Evolutionary conservation across 768 basidiomycete genomes (phyloP).

Genomic region (Hysterangium stoloniferum): DNA sequence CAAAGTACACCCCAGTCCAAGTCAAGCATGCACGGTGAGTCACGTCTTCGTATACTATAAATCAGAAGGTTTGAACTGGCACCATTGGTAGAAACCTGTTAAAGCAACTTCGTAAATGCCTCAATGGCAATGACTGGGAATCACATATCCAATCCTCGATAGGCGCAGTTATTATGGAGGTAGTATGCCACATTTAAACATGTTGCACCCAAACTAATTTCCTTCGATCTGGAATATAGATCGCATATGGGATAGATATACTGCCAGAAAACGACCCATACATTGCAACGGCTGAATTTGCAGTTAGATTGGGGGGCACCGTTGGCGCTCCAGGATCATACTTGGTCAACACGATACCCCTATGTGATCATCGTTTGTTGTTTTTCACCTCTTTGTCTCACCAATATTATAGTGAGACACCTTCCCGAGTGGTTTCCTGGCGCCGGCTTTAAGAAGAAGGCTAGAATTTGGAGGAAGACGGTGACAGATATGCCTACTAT

Average conservation of each 20-base stretch:
- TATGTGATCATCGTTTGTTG: constrained; percentile 22
- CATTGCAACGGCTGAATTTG: neutral
- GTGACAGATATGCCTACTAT: neutral
- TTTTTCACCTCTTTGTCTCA: neutral
- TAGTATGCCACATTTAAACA: too few relatives aligned
- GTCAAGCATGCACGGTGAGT: too few relatives aligned
- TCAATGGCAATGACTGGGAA: neutral
- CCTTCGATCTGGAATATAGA: neutral
- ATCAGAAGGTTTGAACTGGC: too few relatives aligned
- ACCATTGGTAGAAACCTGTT: neutral
- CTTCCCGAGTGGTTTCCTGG: constrained; percentile 55
- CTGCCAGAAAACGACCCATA: constrained; percentile 5
- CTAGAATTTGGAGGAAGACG: constrained; percentile 35
- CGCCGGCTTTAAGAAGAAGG: constrained; percentile 44
- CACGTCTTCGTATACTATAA: too few relatives aligned
- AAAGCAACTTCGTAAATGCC: neutral
- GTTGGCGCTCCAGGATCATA: constrained; percentile 41
- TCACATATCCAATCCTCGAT: neutral
- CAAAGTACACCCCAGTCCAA: too few relatives aligned
- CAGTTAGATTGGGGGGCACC: constrained; percentile 37
- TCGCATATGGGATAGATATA: constrained; percentile 4
- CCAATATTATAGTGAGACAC: constrained; percentile 25
- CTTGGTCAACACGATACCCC: constrained; percentile 46
- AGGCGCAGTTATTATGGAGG: neutral
- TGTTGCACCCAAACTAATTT: neutral